Evolutionary conservation across 805 yeast genomes (phyloP), one percentile per base, ranked within the genome.

Genomic region (Candida khao-thaluensis): DNA sequence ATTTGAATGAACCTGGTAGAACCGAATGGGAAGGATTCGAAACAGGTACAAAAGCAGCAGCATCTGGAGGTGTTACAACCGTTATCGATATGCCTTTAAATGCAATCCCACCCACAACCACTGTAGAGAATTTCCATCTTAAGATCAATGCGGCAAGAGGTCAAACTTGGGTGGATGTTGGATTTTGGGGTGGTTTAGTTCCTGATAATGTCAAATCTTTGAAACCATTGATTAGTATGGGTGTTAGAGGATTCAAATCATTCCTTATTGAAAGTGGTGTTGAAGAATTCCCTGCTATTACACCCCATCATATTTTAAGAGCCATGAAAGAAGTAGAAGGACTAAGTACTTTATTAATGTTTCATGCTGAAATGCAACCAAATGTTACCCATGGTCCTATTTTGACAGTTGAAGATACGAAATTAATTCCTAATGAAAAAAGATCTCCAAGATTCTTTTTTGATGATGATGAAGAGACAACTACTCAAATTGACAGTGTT

Each of bases 11-110:
- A 54, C 97, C 98, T 0, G 98, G 98, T n/a, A 70, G 97, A 51
- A 90, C 97, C 1, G 96, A 89, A 46, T 90, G 98, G 98, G 98
- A 90, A 62, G 98, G 98, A 1, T 90, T 91, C 58, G 95, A 81
- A n/a, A 84, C 95, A 0, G 98, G 98, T 0, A 90, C 98, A 0
- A 82, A 82, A 56, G 85, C 96, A 2, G 97, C 97, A 0, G 95
- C 95, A 0, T 74, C 90, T 9, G 98, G 98, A 12, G 98, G 98
- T 42, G 97, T 90, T 35, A 90, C 98, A 17, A 89, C 96, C 0
- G 95, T 90, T 14, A 76, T 90, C 14, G 98, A 90, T 59, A 90
- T 90, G 98, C 98, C 98, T 0, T 67, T 90, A 56, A 90, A 90
- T 61, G 96, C 96, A 3, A 81, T 90, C 33, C 98, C 98, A 0